Evolutionary conservation across 2,329 filamentous ascomycete species (phyloP).

Genomic region (Alternaria sp.): DNA sequence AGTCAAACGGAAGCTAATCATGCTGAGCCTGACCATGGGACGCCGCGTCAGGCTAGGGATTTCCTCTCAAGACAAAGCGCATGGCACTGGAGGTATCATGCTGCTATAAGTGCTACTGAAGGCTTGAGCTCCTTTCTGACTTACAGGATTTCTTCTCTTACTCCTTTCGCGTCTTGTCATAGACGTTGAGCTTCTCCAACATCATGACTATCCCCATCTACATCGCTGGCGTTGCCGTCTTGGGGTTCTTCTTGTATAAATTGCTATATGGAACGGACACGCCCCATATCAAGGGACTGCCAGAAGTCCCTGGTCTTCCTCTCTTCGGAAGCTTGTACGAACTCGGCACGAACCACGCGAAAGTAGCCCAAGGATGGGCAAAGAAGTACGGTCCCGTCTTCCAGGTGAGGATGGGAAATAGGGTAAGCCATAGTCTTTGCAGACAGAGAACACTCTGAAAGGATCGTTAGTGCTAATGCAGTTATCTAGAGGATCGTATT

Average conservation of each 20-base stretch:
- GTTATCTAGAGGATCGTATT: constrained; percentile 71
- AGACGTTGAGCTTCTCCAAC: not conserved
- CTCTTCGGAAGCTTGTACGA: constrained; percentile 59
- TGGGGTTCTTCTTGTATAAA: constrained; percentile 53
- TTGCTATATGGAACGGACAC: constrained; percentile 58
- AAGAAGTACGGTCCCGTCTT: constrained; percentile 62
- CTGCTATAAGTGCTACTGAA: constrained; percentile 19
- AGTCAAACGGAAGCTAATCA: constrained; percentile 16
- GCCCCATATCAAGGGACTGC: constrained; percentile 59
- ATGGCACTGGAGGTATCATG: not conserved
- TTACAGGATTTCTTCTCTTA: not conserved
- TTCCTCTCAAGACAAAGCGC: not conserved
- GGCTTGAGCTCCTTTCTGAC: no score
- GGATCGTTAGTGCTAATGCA: constrained; percentile 8
- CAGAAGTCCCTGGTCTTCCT: constrained; percentile 58
- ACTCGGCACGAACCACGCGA: constrained; percentile 58
- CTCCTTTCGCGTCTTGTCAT: not conserved
- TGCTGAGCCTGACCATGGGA: constrained; percentile 17
- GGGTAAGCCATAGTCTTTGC: constrained; percentile 52
- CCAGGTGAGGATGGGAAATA: constrained; percentile 69
- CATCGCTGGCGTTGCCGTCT: constrained; percentile 52
- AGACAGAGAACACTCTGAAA: not conserved
- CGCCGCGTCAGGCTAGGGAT: not conserved
- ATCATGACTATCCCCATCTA: constrained; percentile 54
- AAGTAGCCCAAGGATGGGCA: constrained; percentile 56